phyloP scores from a whole-genome alignment of 108 stramenopile genomes.

The Cyclotella kingstonii region DNA sequence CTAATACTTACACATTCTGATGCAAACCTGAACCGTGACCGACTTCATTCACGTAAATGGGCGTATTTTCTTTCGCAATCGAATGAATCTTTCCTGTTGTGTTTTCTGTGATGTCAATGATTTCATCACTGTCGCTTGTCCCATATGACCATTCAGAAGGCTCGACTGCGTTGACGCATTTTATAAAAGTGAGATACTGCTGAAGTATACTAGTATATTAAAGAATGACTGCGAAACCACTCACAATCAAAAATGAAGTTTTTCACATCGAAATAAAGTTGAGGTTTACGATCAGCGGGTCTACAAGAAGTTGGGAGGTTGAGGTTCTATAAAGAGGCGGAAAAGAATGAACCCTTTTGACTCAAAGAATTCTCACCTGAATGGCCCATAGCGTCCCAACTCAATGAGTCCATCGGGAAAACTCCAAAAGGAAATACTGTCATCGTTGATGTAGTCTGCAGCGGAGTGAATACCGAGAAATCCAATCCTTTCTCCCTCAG shows the following conservation, averaged over 20 bases:
- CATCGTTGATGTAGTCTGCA: slow-evolving; percentile 30
- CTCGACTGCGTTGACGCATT: slow-evolving; percentile 8
- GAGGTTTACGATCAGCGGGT: slow-evolving; percentile 52
- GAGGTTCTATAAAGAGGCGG: neutral
- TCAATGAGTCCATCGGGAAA: slow-evolving; percentile 42
- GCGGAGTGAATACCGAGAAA: slow-evolving; percentile 29
- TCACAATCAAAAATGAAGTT: slow-evolving; percentile 51
- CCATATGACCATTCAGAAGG: slow-evolving; percentile 34
- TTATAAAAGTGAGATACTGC: too few relatives aligned
- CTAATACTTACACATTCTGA: slow-evolving; percentile 45
- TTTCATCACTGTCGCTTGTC: slow-evolving; percentile 24
- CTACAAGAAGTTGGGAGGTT: neutral
- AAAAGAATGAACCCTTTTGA: neutral
- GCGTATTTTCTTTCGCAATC: slow-evolving; percentile 42
- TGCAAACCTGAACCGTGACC: slow-evolving; percentile 46
- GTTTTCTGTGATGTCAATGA: slow-evolving; percentile 77
- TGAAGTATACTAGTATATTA: neutral
- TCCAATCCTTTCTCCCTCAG: slow-evolving; percentile 23
- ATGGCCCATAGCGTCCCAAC: slow-evolving; percentile 68
- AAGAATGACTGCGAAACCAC: neutral
- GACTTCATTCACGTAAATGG: slow-evolving; percentile 82
- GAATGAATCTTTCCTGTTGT: slow-evolving; percentile 65
- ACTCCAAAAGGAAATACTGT: slow-evolving; percentile 21
- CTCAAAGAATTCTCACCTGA: slow-evolving; percentile 10
- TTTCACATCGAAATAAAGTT: slow-evolving; percentile 52